These are phyloP conservation scores for Gossypium trilobum DNA, from an alignment of 441 rosid species.

Conservation along the genomic window DNA sequence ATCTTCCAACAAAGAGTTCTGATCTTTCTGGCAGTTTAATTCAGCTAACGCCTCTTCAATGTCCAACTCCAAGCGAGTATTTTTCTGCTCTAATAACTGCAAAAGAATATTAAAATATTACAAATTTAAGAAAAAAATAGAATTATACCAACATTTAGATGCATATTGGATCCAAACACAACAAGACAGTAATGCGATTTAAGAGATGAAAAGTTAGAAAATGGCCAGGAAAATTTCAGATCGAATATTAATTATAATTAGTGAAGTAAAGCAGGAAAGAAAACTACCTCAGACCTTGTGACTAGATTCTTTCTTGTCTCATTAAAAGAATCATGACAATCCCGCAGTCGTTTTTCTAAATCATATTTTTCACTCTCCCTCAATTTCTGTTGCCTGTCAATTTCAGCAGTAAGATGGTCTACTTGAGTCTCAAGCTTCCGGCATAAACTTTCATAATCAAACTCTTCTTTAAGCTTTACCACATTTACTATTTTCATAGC, in stretches of 20 bases:
- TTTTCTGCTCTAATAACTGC: slow-evolving; percentile 9
- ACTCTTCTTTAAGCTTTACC: slow-evolving; percentile 88
- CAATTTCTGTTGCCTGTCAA: slow-evolving; percentile 65
- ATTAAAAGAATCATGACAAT: slow-evolving; percentile 40
- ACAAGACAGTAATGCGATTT: neutral
- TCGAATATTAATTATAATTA: neutral
- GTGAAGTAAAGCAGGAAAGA: slow-evolving; percentile 22
- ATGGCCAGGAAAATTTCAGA: neutral
- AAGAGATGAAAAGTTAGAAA: neutral
- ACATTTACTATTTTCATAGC: slow-evolving; percentile 85
- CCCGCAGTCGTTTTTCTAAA: slow-evolving; percentile 43
- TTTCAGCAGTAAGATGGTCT: neutral
- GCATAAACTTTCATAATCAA: slow-evolving; percentile 71
- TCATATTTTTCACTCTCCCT: slow-evolving; percentile 46
- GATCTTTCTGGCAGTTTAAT: slow-evolving; percentile 47
- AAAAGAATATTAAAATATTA: neutral
- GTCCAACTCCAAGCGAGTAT: slow-evolving; percentile 31
- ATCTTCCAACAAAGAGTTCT: slow-evolving; percentile 39
- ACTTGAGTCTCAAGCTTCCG: slow-evolving; percentile 9
- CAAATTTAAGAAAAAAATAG: neutral
- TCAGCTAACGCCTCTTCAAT: slow-evolving; percentile 43
- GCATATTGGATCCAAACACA: neutral
- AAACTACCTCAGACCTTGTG: slow-evolving; percentile 73
- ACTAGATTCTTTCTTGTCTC: slow-evolving; percentile 38
- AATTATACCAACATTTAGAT: slow-evolving; percentile 3